Conservation (phyloP, 1,284 basidiomycete genomes). For the Apiotrichum mycotoxinovorans region DNA sequence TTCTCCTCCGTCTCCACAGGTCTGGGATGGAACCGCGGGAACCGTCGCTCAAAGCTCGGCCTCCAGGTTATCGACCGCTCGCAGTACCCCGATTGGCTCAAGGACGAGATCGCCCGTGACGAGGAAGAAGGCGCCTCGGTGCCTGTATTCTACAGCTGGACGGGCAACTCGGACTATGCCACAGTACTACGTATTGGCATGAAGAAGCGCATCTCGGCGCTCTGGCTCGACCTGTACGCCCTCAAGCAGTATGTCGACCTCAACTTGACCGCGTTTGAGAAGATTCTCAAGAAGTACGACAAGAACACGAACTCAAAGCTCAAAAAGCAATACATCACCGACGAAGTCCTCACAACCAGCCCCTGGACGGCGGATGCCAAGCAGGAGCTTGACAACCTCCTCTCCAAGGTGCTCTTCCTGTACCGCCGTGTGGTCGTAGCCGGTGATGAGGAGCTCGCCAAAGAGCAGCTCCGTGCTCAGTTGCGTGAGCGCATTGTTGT, state of each 20-base stretch:
- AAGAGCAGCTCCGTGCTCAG: slow-evolving; percentile 78
- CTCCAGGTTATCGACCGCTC: slow-evolving; percentile 36
- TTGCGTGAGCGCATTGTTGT: slow-evolving; percentile 72
- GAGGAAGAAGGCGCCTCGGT: slow-evolving; percentile 5
- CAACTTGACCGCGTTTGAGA: slow-evolving; percentile 90
- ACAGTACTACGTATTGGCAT: slow-evolving; percentile 83
- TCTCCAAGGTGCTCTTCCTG: slow-evolving; percentile 64
- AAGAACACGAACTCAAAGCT: slow-evolving; percentile 86
- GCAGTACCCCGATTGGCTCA: slow-evolving; percentile 31
- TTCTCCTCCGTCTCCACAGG: slow-evolving; percentile 23
- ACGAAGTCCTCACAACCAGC: slow-evolving; percentile 63
- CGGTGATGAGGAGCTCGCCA: slow-evolving; percentile 68
- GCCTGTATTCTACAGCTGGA: slow-evolving; percentile 61
- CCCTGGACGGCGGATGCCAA: slow-evolving; percentile 69
- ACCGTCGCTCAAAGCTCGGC: slow-evolving; percentile 11
- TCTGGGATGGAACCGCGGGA: neutral
- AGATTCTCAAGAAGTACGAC: slow-evolving; percentile 98
- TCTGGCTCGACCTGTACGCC: slow-evolving; percentile 81
- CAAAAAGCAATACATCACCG: slow-evolving; percentile 75
- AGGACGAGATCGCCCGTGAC: slow-evolving; percentile 11
- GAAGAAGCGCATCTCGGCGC: slow-evolving; percentile 82
- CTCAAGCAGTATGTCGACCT: slow-evolving; percentile 89
- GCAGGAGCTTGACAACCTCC: slow-evolving; percentile 62
- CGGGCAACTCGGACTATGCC: slow-evolving; percentile 74
- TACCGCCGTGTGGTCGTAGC: slow-evolving; percentile 84